Base-by-base conservation (phyloP, 2,329 filamentous ascomycete species). In the Stemphylium vesicarium region DNA sequence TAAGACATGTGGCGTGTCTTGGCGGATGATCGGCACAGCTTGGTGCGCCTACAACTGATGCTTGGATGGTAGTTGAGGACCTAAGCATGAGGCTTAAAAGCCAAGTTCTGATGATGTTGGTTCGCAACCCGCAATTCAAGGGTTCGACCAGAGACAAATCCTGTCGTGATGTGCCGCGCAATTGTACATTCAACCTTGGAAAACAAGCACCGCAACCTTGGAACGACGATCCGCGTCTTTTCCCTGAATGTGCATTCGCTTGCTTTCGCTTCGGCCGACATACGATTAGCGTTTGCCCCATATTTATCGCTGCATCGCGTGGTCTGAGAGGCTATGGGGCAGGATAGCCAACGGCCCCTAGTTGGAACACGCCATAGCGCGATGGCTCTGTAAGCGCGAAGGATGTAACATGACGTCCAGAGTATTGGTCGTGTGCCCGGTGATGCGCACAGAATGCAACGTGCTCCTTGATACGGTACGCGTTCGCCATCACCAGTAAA, bases 351-450 rank as follows among this genome's bases (percentile, higher is more conserved):
- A 54, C 54, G 52, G 42, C 37, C 15, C 32, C 53, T 52, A 42
- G 22, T 40, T 37, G 35, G 12, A 50, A 48, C 50, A 38, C 50
- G 48, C 51, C 33, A 37, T 60, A 60, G 59, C 54, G 57, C 42
- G 35, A 43, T 47, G 48, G 37, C 26, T 43, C 32, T 46, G 52
- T 51, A 45, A 43, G 38, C 45, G 29, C 47, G 36, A 38, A 53
- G 18, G 47, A 50, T 58, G 57, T 51, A 41, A 55, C 48, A 62
- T 60, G 60, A 62, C 60, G 54, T 60, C 57, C 53, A 20, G 35
- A 20, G 40, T 33, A 43, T 37, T 42, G 48, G 40, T 26, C 20
- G 37, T 45, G 37, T 40, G 44, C 38, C 53, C 42, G 38, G 52
- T 57, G 53, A 58, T 57, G 54, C 42, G 51, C 51, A 44, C 44